These are phyloP conservation scores for Lagenidium giganteum DNA, from an alignment of 352 stramenopile genomes.

Conservation along the genomic window DNA sequence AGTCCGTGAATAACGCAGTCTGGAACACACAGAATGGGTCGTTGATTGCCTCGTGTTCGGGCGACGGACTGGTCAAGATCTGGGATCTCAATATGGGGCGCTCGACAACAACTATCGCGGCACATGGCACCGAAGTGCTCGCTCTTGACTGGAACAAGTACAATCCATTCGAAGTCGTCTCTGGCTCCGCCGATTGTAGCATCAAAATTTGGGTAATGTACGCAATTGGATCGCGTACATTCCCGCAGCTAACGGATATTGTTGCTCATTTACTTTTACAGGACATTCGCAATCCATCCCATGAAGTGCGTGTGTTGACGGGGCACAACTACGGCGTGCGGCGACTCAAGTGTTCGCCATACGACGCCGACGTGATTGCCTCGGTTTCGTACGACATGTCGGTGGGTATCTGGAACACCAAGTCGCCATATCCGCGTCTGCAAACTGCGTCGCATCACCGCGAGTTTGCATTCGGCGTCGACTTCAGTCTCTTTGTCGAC, in stretches of 20 bases:
- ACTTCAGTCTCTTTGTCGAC: conserved; percentile 82
- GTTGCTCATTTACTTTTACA: conserved; percentile 5
- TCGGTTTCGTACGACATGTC: conserved; percentile 90
- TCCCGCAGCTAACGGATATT: not conserved
- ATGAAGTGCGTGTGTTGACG: conserved; percentile 58
- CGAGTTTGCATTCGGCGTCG: conserved; percentile 86
- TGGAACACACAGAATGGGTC: conserved; percentile 79
- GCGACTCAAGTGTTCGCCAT: conserved; percentile 81
- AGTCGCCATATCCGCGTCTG: conserved; percentile 67
- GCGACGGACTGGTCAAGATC: conserved; percentile 69
- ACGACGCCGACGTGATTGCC: conserved; percentile 75
- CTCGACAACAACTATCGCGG: conserved; percentile 56
- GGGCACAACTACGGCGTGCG: conserved; percentile 84
- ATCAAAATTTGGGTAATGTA: conserved; percentile 83
- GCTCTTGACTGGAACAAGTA: conserved; percentile 92
- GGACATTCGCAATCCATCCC: conserved; percentile 73
- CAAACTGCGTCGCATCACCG: conserved; percentile 76
- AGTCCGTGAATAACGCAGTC: conserved; percentile 78
- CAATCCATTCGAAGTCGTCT: conserved; percentile 85
- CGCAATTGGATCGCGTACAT: not conserved
- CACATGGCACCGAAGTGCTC: conserved; percentile 81
- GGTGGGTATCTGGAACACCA: conserved; percentile 84
- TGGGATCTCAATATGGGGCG: conserved; percentile 67
- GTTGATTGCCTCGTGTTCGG: conserved; percentile 72
- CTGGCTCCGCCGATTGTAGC: conserved; percentile 73